Base-by-base conservation (phyloP, 257 asterid genomes). In the Schizonepeta tenuifolia region DNA sequence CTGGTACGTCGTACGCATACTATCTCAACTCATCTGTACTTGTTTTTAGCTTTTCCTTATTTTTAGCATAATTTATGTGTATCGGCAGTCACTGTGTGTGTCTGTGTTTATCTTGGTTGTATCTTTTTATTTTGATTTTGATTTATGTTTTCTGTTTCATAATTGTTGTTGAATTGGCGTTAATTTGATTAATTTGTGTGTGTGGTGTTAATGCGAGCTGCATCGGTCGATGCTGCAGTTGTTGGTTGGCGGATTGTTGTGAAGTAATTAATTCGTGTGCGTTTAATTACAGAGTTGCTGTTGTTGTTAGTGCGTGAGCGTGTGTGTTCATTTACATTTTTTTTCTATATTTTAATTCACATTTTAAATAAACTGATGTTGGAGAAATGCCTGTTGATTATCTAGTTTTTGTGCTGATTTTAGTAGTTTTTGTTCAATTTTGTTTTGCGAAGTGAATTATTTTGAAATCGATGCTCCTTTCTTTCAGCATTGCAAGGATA, bases 1-100 rank as follows among this genome's bases (percentile, higher is more conserved):
- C 77, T 22, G 81, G 81, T 80, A 56, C 68, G 81, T 72, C 62
- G 28, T 64, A 57, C 76, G 58, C 74, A 53, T 58, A 57, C 24
- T 26, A 28, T 70, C 74, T 58, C 74, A 13, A 40, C 67, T 57
- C 8, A 22, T 47, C 6, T 64, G 24, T 56, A 15, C 73, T 68
- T 47, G 18, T 69, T 74, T 57, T 47, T 24, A 15, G 65, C 59
- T 2, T 13, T 65, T 38, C 28, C 3, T 5, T 31, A 13, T 31
- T 7, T 28, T 66, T 40, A 47, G 4, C 59, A 18, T 36, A 54
- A 66, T 74, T 70, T 38, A 13, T 75, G 58, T 59, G 73, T 36
- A 33, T 22, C 17, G 67, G 14, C 51, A 49, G 72, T 62, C 46
- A 14, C 47, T 61, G 69, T 36, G 53, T 9, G 53, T 17, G 44